These are phyloP conservation scores for Colletotrichum lentis DNA, from an alignment of 2,329 filamentous ascomycete genomes.

Conservation along the genomic window DNA sequence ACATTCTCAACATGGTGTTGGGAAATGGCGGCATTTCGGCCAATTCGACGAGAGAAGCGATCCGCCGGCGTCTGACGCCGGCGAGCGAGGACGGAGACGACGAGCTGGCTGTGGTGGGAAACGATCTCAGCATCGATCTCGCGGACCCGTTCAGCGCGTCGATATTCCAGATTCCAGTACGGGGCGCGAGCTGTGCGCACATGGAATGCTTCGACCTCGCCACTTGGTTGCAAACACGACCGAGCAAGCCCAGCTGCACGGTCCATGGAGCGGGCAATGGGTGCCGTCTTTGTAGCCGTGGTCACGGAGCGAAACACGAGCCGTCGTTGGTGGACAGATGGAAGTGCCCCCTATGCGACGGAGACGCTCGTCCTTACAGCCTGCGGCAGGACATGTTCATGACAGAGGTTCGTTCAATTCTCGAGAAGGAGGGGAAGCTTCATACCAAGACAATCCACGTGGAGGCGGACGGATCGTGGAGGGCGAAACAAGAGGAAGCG, in stretches of 20 bases:
- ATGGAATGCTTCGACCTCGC: slow-evolving; percentile 90
- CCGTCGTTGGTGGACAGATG: slow-evolving; percentile 74
- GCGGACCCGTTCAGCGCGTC: slow-evolving; percentile 71
- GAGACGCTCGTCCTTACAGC: slow-evolving; percentile 76
- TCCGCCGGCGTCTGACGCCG: slow-evolving; percentile 58
- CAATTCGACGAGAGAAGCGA: slow-evolving; percentile 62
- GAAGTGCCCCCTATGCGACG: slow-evolving; percentile 85
- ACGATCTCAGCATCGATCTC: slow-evolving; percentile 68
- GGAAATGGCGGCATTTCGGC: slow-evolving; percentile 51
- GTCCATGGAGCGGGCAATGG: slow-evolving; percentile 48
- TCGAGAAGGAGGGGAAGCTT: slow-evolving; percentile 48
- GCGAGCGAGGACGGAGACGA: slow-evolving; percentile 58
- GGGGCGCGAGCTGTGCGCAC: slow-evolving; percentile 75
- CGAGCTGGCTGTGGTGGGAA: slow-evolving; percentile 67
- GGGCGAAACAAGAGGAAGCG: slow-evolving; percentile 44
- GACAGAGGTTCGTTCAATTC: slow-evolving; percentile 63
- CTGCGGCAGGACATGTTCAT: slow-evolving; percentile 81
- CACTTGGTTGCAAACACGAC: slow-evolving; percentile 77
- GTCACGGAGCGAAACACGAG: slow-evolving; percentile 45
- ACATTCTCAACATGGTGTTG: slow-evolving; percentile 53
- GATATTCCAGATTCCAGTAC: slow-evolving; percentile 76
- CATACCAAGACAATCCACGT: slow-evolving; percentile 47
- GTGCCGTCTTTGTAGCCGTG: slow-evolving; percentile 44
- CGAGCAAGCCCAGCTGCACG: slow-evolving; percentile 53
- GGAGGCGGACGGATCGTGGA: slow-evolving; percentile 47